Base-by-base conservation (phyloP, 352 stramenopile genomes). In the Pythium aquatile region DNA sequence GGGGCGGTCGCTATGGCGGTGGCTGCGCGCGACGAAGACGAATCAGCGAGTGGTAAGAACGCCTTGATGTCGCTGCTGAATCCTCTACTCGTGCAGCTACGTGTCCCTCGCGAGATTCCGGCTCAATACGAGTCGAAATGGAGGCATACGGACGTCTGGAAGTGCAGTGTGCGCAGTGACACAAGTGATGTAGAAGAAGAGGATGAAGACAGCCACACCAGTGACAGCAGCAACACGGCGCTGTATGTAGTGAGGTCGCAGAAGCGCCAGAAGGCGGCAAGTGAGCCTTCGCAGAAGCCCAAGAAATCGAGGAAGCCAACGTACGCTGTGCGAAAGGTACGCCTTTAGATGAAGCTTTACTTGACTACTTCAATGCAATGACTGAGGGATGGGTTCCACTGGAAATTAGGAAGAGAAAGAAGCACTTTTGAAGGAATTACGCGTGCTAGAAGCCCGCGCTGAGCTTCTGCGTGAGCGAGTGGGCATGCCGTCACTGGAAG, bases 361-460 rank as follows among this genome's bases (percentile, higher is more conserved):
- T 11, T 42, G 35, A 11, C 35, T 42, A 24, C 20, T 24, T 24
- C 20, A 24, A 24, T 24, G 20, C 20, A 24, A 24, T 24, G 20
- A 24, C 20, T 24, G 20, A 24, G 20, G 20, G 20, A 24, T 24
- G 20, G 20, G 20, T 24, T 24, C 20, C 20, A 24, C 20, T 2
- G 39, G 4, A 47, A 47, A 24, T 11, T 59, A 68, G 55, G 62
- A 68, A 33, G 62, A 62, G 29, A 68, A 63, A 26, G 30, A 46
- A 17, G 16, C 33, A 35, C 56, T 70, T n/a, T 32, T 61, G 17
- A 5, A 58, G 2, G 63, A 70, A 37, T n/a, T 61, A 29, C 37
- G 42, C 7, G 33, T 42, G 32, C 26, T 70, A 10, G 26, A 60
- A 39, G 51, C 48, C 9, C 58, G 40, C 5, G 42, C 37, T 1